Percentiles rank a stretch among this genome's conserved stretches.
Conservation (phyloP, 2,329 filamentous ascomycete species). For the Fusarium phyllophilum region DNA sequence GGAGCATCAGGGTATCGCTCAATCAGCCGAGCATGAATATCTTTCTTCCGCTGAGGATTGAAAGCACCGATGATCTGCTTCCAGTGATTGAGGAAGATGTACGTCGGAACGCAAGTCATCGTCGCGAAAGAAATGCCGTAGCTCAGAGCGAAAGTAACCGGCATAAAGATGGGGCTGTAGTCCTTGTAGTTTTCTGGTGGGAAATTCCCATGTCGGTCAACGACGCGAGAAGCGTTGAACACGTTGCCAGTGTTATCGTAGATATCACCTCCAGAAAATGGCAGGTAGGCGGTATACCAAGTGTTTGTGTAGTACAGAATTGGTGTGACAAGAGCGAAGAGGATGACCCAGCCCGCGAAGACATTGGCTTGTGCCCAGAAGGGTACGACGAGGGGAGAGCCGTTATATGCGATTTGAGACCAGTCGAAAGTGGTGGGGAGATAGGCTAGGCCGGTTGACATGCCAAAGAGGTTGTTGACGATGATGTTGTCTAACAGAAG, state of each 20-base stretch:
- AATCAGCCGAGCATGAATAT: not conserved
- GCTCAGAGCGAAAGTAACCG: not conserved
- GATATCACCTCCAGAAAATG: not conserved
- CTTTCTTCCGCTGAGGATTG: not conserved
- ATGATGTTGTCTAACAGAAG: not conserved
- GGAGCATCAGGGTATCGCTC: not conserved
- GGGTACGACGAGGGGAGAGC: not conserved
- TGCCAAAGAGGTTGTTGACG: not conserved
- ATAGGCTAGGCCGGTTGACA: not conserved
- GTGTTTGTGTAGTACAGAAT: constrained; percentile 5
- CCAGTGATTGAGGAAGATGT: not conserved
- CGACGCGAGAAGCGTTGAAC: not conserved
- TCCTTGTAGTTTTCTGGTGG: not conserved
- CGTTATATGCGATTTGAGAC: constrained; percentile 5
- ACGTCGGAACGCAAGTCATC: not conserved
- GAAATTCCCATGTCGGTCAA: not conserved
- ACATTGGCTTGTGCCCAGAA: constrained; percentile 3
- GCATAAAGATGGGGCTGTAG: not conserved
- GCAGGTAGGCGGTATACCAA: not conserved
- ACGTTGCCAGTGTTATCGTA: not conserved
- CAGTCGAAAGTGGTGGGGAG: not conserved
- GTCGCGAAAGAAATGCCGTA: not conserved
- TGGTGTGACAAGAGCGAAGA: not conserved
- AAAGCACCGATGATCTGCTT: not conserved
- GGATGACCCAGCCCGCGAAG: not conserved